phyloP scores from a whole-genome alignment of 352 stramenopile species.

The Halophytophthora batemanensis region DNA sequence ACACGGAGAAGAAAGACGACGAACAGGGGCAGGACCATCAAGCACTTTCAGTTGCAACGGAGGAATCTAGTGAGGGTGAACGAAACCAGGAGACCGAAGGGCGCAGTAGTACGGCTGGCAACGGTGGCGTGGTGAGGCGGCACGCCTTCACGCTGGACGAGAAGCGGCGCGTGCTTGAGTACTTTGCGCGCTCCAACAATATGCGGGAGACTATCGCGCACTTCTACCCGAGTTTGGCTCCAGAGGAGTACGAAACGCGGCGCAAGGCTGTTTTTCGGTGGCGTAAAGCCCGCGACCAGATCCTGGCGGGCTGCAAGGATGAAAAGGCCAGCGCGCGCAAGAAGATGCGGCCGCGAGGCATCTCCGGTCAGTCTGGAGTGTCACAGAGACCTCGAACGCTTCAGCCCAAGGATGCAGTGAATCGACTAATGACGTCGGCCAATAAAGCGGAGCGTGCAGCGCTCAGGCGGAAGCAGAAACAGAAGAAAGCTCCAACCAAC shows the following conservation, averaged over 20 bases:
- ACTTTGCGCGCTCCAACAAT: conserved; percentile 13
- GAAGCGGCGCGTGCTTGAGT: conserved; percentile 22
- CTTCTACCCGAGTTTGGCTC: conserved; percentile 18
- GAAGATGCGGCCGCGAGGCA: conserved; percentile 25
- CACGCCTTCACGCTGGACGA: conserved; percentile 19
- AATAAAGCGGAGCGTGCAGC: conserved; percentile 14
- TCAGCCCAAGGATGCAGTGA: conserved; percentile 17
- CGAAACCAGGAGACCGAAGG: background rate
- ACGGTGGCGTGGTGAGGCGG: conserved; percentile 3
- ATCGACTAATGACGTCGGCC: conserved; percentile 16
- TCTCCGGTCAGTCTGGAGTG: conserved; percentile 16
- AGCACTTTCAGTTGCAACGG: too few relatives aligned
- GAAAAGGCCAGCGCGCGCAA: conserved; percentile 27
- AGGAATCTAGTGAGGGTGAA: too few relatives aligned
- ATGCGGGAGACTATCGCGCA: conserved; percentile 15
- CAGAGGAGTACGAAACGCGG: conserved; percentile 16
- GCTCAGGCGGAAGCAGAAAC: conserved; percentile 11
- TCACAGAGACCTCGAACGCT: background rate
- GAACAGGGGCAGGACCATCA: too few relatives aligned
- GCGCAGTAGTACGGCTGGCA: background rate
- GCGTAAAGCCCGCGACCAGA: conserved; percentile 19
- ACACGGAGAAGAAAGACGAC: too few relatives aligned
- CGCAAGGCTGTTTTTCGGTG: conserved; percentile 18
- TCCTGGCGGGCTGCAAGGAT: conserved; percentile 19
- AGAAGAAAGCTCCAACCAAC: too few relatives aligned